Percentiles rank a stretch among this genome's conserved stretches.
These are phyloP conservation scores for Bidens hawaiensis DNA, from an alignment of 140 eudicot genomes.

Conservation along the genomic window DNA sequence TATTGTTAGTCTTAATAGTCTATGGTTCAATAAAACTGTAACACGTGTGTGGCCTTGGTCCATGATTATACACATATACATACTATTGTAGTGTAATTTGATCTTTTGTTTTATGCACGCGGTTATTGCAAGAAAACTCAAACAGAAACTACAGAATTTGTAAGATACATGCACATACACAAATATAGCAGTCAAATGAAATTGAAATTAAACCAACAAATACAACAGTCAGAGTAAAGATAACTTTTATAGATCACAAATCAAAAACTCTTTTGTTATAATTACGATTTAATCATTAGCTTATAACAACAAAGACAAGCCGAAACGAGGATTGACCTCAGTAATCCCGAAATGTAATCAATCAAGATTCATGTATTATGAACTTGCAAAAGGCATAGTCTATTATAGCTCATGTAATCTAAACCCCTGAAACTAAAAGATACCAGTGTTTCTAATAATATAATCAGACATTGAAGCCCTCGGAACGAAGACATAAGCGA, in stretches of 20 bases:
- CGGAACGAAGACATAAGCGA: constrained; percentile 78
- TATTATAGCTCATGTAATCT: not conserved
- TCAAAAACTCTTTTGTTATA: not conserved
- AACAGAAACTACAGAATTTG: not conserved
- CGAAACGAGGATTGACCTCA: not conserved
- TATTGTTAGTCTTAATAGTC: constrained; percentile 8
- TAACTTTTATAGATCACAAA: not conserved
- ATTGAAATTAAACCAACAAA: not conserved
- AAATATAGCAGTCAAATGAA: not conserved
- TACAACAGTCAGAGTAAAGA: not conserved
- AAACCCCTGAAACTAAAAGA: not conserved
- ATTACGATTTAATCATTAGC: not conserved
- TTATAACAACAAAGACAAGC: not conserved
- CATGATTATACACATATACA: constrained; percentile 13
- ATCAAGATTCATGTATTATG: constrained; percentile 20
- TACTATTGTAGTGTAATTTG: not conserved
- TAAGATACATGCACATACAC: not conserved
- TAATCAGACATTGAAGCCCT: constrained; percentile 75
- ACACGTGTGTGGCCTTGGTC: constrained; percentile 1
- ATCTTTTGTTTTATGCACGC: not conserved
- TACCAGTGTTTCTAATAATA: not conserved
- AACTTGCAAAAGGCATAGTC: not conserved
- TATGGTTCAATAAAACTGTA: constrained; percentile 25
- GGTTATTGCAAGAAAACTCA: not conserved
- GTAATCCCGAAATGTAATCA: constrained; percentile 12